Percentiles rank a stretch among this genome's conserved stretches.
phyloP scores from a whole-genome alignment of 306 rosid species.

The Medicago arabica region DNA sequence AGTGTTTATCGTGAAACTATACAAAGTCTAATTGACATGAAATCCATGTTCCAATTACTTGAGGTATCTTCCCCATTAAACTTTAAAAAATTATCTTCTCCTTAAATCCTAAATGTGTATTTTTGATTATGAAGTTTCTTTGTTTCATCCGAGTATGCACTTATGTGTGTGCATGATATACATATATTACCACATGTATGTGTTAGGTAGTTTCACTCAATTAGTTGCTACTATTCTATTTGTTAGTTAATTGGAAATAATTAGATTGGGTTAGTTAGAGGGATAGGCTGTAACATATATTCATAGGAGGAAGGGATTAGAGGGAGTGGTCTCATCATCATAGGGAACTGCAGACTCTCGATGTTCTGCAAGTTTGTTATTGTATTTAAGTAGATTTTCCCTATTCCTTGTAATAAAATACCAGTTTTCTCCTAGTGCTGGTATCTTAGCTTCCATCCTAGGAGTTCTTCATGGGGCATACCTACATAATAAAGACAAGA shows the following conservation, averaged over 20 bases:
- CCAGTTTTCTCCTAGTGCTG: conserved; percentile 11
- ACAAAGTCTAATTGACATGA: conserved; percentile 98
- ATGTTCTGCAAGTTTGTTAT: background rate
- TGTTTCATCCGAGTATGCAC: conserved; percentile 15
- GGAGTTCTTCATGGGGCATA: background rate
- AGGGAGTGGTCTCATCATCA: background rate
- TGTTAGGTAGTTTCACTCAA: background rate
- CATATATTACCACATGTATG: background rate
- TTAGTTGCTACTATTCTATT: background rate
- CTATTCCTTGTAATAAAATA: conserved; percentile 9
- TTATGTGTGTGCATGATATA: conserved; percentile 10
- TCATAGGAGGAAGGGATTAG: background rate
- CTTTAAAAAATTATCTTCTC: conserved; percentile 29
- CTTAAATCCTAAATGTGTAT: conserved; percentile 9
- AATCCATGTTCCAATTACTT: conserved; percentile 92
- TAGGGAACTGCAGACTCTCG: background rate
- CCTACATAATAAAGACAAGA: background rate
- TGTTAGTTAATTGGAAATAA: conserved; percentile 6
- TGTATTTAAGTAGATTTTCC: background rate
- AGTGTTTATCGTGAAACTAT: conserved; percentile 98
- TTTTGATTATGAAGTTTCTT: conserved; percentile 31
- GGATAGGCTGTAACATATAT: background rate
- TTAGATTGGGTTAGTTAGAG: conserved; percentile 8
- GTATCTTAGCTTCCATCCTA: background rate
- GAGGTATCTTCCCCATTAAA: conserved; percentile 68